A percentile compares a stretch with the other conserved stretches of the same genome.
phyloP scores from a whole-genome alignment of 2,329 filamentous ascomycete genomes.

The Plenodomus biglobosus region DNA sequence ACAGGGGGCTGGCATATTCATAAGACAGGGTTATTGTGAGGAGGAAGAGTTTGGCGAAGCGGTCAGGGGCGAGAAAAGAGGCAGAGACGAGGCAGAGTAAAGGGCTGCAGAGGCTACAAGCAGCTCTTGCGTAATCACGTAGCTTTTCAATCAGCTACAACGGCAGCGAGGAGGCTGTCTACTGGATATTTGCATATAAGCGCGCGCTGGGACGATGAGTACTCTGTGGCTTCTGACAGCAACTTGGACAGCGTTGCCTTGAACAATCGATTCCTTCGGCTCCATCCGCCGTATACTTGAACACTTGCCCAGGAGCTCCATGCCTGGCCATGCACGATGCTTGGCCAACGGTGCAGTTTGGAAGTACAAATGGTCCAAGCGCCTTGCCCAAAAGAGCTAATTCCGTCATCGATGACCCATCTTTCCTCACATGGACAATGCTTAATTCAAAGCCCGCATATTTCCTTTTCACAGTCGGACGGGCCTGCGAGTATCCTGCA shows the following conservation, averaged over 20 bases:
- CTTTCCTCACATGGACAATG: neutral
- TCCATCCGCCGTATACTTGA: neutral
- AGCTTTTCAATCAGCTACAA: neutral
- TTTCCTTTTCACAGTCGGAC: neutral
- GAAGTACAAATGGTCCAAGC: neutral
- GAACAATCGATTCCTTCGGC: neutral
- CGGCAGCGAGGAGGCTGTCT: neutral
- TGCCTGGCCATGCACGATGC: neutral
- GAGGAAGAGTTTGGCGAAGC: no score
- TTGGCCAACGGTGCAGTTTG: neutral
- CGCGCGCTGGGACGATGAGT: neutral
- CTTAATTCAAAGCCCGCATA: neutral
- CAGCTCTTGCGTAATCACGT: neutral
- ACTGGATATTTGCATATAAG: neutral
- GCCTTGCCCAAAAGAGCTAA: slow-evolving; percentile 1
- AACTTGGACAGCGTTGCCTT: neutral
- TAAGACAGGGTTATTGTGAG: neutral
- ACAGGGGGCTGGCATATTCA: neutral
- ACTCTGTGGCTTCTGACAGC: neutral
- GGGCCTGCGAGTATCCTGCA: neutral
- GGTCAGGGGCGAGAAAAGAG: no score
- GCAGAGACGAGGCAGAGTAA: neutral
- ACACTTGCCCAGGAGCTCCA: neutral
- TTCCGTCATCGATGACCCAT: slow-evolving; percentile 3
- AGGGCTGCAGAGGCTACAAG: neutral